phyloP scores from a whole-genome alignment of 768 basidiomycete genomes.

The Russula lepida region DNA sequence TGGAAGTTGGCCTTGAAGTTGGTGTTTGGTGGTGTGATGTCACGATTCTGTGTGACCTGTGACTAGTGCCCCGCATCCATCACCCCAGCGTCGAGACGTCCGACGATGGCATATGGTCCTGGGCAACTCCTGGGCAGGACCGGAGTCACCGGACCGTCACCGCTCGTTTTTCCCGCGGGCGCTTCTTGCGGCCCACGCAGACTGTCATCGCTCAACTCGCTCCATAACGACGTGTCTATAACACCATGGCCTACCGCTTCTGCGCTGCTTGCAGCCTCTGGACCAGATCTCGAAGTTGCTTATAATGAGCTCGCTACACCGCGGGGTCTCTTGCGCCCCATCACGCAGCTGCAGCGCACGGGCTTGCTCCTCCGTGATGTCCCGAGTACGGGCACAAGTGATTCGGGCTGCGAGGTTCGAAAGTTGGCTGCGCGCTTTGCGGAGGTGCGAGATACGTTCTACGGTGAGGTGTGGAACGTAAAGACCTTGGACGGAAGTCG shows the following conservation, averaged over 20 bases:
- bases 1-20: no score
- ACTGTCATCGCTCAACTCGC: constrained; percentile 29
- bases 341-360: constrained; percentile 60
- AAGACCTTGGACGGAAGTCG: constrained; percentile 60
- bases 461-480: constrained; percentile 86
- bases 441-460: constrained; percentile 78
- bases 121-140: constrained; percentile 42
- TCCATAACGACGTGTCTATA: constrained; percentile 37
- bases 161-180: constrained; percentile 42
- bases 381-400: constrained; percentile 49
- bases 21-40: no score
- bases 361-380: constrained; percentile 69
- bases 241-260: constrained; percentile 39
- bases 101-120: constrained; percentile 40
- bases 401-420: constrained; percentile 58
- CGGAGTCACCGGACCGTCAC: constrained; percentile 47
- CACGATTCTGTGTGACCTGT: no score
- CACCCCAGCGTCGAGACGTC: constrained; percentile 36
- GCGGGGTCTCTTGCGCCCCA: constrained; percentile 43
- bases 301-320: constrained; percentile 45
- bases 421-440: constrained; percentile 62
- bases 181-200: constrained; percentile 46
- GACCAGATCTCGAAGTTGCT: constrained; percentile 42
- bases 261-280: constrained; percentile 25
- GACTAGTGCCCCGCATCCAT: constrained; percentile 44